Conservation (phyloP, 2,329 filamentous ascomycete genomes). For the Exophiala viscosa region DNA sequence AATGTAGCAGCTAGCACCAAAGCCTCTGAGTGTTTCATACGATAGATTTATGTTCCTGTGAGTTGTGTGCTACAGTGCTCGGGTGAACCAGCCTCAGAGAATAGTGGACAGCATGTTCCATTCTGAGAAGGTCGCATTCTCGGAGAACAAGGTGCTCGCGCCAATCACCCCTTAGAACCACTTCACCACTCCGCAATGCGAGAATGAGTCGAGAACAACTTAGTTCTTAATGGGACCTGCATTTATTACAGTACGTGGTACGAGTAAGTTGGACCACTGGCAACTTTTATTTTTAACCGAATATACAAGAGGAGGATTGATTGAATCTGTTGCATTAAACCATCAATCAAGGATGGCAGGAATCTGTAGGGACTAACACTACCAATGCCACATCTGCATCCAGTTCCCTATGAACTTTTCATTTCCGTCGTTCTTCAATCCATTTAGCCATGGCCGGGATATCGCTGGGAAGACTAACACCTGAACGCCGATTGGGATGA, state of each 20-base stretch:
- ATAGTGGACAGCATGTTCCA: constrained; percentile 15
- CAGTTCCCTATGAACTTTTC: constrained; percentile 8
- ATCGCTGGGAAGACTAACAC: constrained; percentile 23
- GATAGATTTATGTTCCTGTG: background rate
- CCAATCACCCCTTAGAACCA: too few relatives aligned
- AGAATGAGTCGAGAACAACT: too few relatives aligned
- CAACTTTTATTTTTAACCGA: too few relatives aligned
- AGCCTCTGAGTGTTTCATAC: background rate
- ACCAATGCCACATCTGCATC: constrained; percentile 7
- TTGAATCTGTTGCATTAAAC: too few relatives aligned
- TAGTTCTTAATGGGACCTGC: too few relatives aligned
- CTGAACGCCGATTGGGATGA: constrained; percentile 17
- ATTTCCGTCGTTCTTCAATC: constrained; percentile 17
- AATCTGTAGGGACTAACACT: constrained; percentile 8
- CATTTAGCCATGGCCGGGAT: constrained; percentile 25
- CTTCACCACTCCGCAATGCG: too few relatives aligned
- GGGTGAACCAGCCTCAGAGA: background rate
- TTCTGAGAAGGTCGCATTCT: constrained; percentile 1
- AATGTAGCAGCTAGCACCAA: background rate
- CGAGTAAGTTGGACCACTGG: too few relatives aligned
- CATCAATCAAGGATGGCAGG: constrained; percentile 8
- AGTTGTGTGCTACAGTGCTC: background rate
- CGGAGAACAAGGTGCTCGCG: background rate
- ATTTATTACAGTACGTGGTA: too few relatives aligned
- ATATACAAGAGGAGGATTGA: too few relatives aligned